A percentile compares a stretch with the other conserved stretches of the same genome.
Conservation (phyloP, 352 stramenopile genomes). For the Bremia lactucae region DNA sequence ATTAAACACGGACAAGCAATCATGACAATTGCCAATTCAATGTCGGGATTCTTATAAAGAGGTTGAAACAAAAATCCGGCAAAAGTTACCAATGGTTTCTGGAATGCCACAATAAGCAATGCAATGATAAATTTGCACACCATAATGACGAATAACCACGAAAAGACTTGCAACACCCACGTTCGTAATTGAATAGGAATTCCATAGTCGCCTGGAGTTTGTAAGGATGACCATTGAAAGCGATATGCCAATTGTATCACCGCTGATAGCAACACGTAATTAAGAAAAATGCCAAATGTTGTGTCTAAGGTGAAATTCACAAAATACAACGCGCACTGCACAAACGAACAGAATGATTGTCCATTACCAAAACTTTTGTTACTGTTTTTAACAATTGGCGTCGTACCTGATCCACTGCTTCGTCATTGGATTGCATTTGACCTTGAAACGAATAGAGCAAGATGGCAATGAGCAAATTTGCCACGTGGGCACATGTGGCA, state of each 20-base stretch:
- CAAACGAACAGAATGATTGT: neutral
- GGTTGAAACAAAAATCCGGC: conserved; percentile 63
- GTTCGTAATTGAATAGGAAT: conserved; percentile 43
- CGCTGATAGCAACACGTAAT: conserved; percentile 62
- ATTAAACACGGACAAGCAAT: conserved; percentile 82
- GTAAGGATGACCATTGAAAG: conserved; percentile 47
- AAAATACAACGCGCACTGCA: conserved; percentile 81
- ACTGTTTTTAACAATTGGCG: neutral
- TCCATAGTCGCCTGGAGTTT: conserved; percentile 74
- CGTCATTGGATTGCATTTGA: conserved; percentile 19
- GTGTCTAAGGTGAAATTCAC: conserved; percentile 85
- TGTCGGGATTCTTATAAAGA: conserved; percentile 45
- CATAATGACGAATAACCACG: conserved; percentile 79
- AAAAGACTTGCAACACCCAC: conserved; percentile 66
- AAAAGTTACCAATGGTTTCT: conserved; percentile 48
- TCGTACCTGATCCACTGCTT: conserved; percentile 43
- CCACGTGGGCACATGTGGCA: conserved; percentile 73
- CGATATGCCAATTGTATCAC: conserved; percentile 42
- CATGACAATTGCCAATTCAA: conserved; percentile 80
- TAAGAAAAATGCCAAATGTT: conserved; percentile 75
- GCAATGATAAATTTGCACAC: conserved; percentile 71
- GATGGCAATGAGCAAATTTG: conserved; percentile 80
- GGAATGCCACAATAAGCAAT: conserved; percentile 54
- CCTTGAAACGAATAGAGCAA: conserved; percentile 67
- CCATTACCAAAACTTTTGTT: neutral